phyloP scores from a whole-genome alignment of 257 asterid genomes.

The Nicotiana benthamiana region DNA sequence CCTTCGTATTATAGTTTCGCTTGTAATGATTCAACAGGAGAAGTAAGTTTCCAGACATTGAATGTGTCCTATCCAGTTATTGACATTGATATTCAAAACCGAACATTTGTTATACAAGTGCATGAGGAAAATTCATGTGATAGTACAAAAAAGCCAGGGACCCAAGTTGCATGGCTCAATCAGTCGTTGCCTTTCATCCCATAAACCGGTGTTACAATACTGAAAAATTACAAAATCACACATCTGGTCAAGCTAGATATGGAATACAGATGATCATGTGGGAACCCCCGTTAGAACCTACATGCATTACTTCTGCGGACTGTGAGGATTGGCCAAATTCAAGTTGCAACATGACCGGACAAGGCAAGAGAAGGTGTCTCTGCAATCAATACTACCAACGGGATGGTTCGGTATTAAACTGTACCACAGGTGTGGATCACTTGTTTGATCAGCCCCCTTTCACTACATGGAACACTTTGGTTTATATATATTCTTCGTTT shows the following conservation, averaged over 20 bases:
- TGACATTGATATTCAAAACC: neutral
- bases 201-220: neutral
- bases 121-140: neutral
- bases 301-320: neutral
- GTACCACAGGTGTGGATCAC: slow-evolving; percentile 3
- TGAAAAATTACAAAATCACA: neutral
- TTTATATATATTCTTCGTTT: neutral
- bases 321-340: slow-evolving; percentile 14
- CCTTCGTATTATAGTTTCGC: slow-evolving; percentile 5
- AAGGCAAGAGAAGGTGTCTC: slow-evolving; percentile 10
- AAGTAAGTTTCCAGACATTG: slow-evolving; percentile 1
- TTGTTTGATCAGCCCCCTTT: neutral
- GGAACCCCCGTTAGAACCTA: slow-evolving; percentile 10
- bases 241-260: neutral
- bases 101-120: neutral
- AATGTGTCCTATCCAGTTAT: neutral
- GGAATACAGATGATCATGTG: neutral
- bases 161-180: slow-evolving; percentile 1
- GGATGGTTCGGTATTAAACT: slow-evolving; percentile 2
- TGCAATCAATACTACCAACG: slow-evolving; percentile 7
- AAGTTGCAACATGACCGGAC: slow-evolving; percentile 1
- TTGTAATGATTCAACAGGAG: neutral
- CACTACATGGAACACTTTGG: neutral
- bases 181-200: slow-evolving; percentile 5
- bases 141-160: neutral